Conservation (phyloP, 176 grass and related monocot genomes). For the Eleusine indica region DNA sequence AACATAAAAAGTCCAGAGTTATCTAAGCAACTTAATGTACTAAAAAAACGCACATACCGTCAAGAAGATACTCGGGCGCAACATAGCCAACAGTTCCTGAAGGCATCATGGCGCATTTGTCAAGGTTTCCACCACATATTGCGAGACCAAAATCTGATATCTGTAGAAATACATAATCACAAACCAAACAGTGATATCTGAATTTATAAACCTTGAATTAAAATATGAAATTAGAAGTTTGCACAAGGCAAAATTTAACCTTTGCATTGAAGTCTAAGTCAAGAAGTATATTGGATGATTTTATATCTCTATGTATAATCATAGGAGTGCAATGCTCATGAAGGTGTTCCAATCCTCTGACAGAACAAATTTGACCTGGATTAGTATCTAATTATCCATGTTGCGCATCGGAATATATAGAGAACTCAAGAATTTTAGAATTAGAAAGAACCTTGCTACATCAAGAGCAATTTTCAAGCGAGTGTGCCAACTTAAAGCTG, state of each 20-base stretch:
- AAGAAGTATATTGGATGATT: conserved; percentile 85
- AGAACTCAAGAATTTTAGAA: conserved; percentile 24
- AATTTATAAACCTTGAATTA: neutral
- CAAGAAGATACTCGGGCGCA: conserved; percentile 77
- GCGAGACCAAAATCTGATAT: conserved; percentile 84
- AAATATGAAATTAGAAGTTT: neutral
- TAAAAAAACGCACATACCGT: conserved; percentile 49
- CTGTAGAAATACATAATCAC: conserved; percentile 24
- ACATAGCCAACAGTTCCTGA: conserved; percentile 81
- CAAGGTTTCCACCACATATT: conserved; percentile 52
- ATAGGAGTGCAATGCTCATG: conserved; percentile 72
- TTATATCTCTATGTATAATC: conserved; percentile 80
- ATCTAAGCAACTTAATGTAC: conserved; percentile 13
- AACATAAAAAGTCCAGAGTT: neutral
- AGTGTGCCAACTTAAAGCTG: conserved; percentile 67
- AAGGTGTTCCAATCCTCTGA: conserved; percentile 82
- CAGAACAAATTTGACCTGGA: conserved; percentile 1
- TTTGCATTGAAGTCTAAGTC: conserved; percentile 67
- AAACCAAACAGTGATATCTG: neutral
- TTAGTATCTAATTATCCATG: neutral
- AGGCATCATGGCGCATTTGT: conserved; percentile 59
- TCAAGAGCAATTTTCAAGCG: conserved; percentile 85
- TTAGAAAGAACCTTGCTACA: conserved; percentile 59
- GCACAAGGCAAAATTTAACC: conserved; percentile 39
- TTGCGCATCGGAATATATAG: neutral